Percentiles rank a stretch among this genome's conserved stretches.
phyloP scores from a whole-genome alignment of 805 yeast genomes.

The Sugiyamaella chiloensis region DNA sequence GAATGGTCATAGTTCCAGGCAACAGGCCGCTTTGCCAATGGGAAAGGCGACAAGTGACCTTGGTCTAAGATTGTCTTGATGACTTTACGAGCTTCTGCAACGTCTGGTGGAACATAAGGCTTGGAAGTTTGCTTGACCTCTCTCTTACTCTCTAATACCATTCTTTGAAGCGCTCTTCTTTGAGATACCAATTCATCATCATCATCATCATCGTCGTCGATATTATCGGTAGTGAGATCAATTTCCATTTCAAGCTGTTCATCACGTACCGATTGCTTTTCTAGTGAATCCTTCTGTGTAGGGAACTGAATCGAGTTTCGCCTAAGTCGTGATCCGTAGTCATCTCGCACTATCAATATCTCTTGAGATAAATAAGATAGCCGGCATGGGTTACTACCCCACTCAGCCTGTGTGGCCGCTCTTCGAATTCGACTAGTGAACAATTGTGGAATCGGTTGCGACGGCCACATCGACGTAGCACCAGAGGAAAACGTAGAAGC shows the following conservation, averaged over 20 bases:
- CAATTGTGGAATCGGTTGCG: conserved; percentile 61
- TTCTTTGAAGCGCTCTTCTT: conserved; percentile 19
- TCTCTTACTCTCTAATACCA: conserved; percentile 16
- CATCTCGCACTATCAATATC: conserved; percentile 69
- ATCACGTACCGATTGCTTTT: conserved; percentile 15
- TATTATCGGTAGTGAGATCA: not conserved
- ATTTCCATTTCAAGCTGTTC: conserved; percentile 7
- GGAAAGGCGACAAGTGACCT: conserved; percentile 82
- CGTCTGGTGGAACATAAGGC: conserved; percentile 25
- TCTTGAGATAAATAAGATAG: conserved; percentile 82
- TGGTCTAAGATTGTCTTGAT: conserved; percentile 84
- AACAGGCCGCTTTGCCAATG: conserved; percentile 56
- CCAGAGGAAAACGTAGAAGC: conserved; percentile 66
- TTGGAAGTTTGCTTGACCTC: conserved; percentile 9
- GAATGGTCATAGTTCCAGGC: conserved; percentile 67
- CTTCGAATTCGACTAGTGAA: conserved; percentile 68
- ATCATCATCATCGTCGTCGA: conserved; percentile 18
- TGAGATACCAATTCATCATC: conserved; percentile 25
- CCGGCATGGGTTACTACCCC: conserved; percentile 77
- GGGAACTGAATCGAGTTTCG: conserved; percentile 63
- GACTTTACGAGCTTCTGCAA: conserved; percentile 43
- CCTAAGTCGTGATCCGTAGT: conserved; percentile 64
- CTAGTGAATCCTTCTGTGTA: conserved; percentile 9
- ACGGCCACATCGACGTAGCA: conserved; percentile 63
- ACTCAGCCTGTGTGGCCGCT: conserved; percentile 46